Percentiles rank a stretch among this genome's conserved stretches.
Conservation (phyloP, 805 yeast species). For the Metschnikowia gelsemii region DNA sequence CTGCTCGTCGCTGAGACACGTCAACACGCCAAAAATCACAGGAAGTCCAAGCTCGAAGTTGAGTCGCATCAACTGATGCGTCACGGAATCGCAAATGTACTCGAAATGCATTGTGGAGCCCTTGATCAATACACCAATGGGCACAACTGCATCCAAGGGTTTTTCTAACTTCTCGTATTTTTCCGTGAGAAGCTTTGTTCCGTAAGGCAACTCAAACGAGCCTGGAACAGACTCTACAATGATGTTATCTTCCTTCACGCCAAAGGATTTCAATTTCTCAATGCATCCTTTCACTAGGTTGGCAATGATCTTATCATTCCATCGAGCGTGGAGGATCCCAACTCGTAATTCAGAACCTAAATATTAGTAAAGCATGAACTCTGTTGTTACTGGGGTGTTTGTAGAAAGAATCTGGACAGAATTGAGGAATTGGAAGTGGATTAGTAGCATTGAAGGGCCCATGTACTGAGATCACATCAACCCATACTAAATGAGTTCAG, state of each 20-base stretch:
- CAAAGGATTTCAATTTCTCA: conserved; percentile 54
- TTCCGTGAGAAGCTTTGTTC: conserved; percentile 54
- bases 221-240: conserved; percentile 89
- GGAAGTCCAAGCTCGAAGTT: conserved; percentile 72
- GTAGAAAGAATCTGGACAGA: too few relatives aligned
- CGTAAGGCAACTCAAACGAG: conserved; percentile 89
- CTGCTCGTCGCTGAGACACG: conserved; percentile 92
- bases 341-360: conserved; percentile 57
- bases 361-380: too few relatives aligned
- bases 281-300: conserved; percentile 79
- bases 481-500: too few relatives aligned
- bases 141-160: conserved; percentile 80
- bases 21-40: conserved; percentile 88
- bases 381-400: too few relatives aligned
- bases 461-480: too few relatives aligned
- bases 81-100: conserved; percentile 88
- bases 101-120: conserved; percentile 99
- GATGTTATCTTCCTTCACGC: conserved; percentile 77
- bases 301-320: conserved; percentile 80
- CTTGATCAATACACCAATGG: conserved; percentile 92
- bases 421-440: too few relatives aligned
- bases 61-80: conserved; percentile 79
- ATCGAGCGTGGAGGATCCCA: conserved; percentile 93
- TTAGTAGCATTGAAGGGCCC: too few relatives aligned
- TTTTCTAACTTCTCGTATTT: conserved; percentile 42